A percentile compares a stretch with the other conserved stretches of the same genome.
Evolutionary conservation across 169 alveolate species (phyloP).

Genomic region (Cryptosporidium ubiquitum): DNA sequence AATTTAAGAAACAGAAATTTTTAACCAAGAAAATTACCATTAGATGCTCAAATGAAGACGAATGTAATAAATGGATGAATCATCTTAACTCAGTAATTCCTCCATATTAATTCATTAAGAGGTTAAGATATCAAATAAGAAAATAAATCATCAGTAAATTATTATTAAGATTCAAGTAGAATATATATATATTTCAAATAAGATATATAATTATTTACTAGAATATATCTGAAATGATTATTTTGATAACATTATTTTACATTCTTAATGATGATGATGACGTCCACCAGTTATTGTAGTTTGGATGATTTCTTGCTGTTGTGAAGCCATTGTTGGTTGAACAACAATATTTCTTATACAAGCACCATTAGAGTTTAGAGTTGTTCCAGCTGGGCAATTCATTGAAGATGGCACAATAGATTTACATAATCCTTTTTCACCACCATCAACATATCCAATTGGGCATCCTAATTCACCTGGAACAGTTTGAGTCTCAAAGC

Average conservation of each 20-base stretch:
- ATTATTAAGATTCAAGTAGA: too few relatives aligned
- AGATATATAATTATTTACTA: not conserved
- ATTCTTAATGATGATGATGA: constrained; percentile 44
- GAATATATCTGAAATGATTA: not conserved
- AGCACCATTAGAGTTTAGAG: constrained; percentile 10
- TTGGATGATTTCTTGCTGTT: constrained; percentile 46
- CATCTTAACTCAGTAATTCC: constrained; percentile 15
- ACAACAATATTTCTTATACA: constrained; percentile 42
- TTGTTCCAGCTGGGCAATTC: constrained; percentile 62
- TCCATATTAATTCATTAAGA: not conserved
- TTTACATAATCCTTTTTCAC: constrained; percentile 57
- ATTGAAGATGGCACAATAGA: constrained; percentile 41
- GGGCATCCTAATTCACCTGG: constrained; percentile 62
- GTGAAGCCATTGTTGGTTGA: constrained; percentile 50
- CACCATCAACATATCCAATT: constrained; percentile 37
- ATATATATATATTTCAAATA: not conserved
- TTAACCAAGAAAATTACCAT: constrained; percentile 7
- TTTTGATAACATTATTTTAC: not conserved
- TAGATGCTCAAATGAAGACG: constrained; percentile 52
- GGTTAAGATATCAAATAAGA: too few relatives aligned
- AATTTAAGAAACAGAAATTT: constrained; percentile 21
- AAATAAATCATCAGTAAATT: not conserved
- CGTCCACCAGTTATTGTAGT: not conserved
- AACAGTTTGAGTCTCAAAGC: constrained; percentile 29
- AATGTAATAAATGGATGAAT: constrained; percentile 39